Evolutionary conservation across 176 grass and related monocot genomes (phyloP).

Genomic region (Avena sativa): DNA sequence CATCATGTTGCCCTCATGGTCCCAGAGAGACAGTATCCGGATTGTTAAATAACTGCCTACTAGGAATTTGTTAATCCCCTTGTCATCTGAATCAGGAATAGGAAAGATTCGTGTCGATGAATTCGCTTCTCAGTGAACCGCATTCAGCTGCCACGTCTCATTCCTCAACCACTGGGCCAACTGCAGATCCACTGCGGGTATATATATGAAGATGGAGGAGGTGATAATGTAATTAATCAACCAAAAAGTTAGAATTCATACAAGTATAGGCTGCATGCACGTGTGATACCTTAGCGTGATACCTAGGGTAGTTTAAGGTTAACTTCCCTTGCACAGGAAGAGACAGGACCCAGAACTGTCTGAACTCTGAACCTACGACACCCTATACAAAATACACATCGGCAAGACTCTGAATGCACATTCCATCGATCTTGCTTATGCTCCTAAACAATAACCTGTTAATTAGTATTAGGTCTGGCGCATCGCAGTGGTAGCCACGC

Average conservation of each 20-base stretch:
- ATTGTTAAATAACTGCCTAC: not conserved
- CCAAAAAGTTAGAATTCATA: not conserved
- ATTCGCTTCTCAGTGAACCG: not conserved
- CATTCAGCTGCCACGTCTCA: constrained; percentile 22
- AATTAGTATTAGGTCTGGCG: not conserved
- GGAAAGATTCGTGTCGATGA: not conserved
- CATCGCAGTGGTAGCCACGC: not conserved
- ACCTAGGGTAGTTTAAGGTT: not conserved
- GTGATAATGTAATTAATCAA: not conserved
- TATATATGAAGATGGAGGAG: not conserved
- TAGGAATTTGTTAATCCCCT: not conserved
- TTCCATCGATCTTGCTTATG: not conserved
- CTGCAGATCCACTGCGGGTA: not conserved
- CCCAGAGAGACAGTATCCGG: not conserved
- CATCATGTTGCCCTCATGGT: not conserved
- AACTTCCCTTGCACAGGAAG: constrained; percentile 27
- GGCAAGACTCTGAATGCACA: not conserved
- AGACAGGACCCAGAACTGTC: no score
- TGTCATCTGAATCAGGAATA: not conserved
- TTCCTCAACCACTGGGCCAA: constrained; percentile 16
- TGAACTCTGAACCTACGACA: no score
- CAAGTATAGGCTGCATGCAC: not conserved
- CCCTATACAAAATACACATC: not conserved
- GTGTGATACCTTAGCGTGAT: constrained; percentile 34
- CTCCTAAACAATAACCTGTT: not conserved